Evolutionary conservation across 2,329 filamentous ascomycete genomes (phyloP).

Genomic region (Colletotrichum sp.): DNA sequence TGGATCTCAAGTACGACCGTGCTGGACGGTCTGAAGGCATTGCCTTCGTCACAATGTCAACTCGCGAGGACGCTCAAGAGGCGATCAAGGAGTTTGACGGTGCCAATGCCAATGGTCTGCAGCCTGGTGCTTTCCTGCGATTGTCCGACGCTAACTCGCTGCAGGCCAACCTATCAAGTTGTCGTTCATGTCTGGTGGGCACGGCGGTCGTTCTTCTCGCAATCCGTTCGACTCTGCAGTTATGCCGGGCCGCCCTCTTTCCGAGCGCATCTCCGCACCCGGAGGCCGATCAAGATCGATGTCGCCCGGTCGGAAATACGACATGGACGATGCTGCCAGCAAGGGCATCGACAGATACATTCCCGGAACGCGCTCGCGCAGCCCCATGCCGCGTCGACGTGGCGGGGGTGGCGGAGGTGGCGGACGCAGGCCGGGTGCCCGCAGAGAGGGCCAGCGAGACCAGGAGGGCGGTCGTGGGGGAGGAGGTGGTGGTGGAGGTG

Average conservation of each 20-base stretch:
- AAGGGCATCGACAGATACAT: constrained; percentile 82
- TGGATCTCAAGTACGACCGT: constrained; percentile 83
- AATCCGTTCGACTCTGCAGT: constrained; percentile 64
- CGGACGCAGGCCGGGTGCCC: constrained; percentile 52
- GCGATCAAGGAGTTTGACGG: constrained; percentile 85
- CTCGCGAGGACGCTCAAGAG: constrained; percentile 70
- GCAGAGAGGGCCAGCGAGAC: constrained; percentile 47
- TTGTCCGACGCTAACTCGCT: background rate
- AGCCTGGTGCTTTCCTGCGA: background rate
- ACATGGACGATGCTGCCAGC: constrained; percentile 64
- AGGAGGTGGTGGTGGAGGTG: constrained; percentile 22
- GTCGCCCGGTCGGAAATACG: constrained; percentile 52
- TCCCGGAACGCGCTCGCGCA: constrained; percentile 65
- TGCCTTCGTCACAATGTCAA: constrained; percentile 83
- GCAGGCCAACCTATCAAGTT: constrained; percentile 81
- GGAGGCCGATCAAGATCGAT: constrained; percentile 67
- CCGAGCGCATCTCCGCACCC: constrained; percentile 65
- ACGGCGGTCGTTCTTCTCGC: constrained; percentile 40
- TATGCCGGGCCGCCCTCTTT: constrained; percentile 61
- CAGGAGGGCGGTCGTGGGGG: constrained; percentile 43
- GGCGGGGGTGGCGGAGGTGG: constrained; percentile 47
- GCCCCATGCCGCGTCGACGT: constrained; percentile 62
- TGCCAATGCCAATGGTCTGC: constrained; percentile 81
- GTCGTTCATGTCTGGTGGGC: constrained; percentile 63
- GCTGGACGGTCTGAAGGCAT: constrained; percentile 86